phyloP scores from a whole-genome alignment of 208 protist genomes.

The Crithidia brevicula region DNA sequence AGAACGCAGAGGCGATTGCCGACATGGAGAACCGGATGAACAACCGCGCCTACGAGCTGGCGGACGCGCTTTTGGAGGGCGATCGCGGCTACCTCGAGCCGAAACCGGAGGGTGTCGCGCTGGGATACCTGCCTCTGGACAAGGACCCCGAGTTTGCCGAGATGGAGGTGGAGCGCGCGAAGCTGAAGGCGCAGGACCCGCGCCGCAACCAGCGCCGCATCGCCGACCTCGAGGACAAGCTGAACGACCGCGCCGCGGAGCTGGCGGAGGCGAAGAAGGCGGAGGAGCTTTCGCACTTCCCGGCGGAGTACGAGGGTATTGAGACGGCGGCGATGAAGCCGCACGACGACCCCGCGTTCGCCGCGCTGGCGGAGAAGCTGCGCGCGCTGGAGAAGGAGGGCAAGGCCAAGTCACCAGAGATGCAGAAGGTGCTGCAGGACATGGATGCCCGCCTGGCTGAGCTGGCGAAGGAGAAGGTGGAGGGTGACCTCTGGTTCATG shows the following conservation, averaged over 20 bases:
- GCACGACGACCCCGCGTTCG: slow-evolving; percentile 66
- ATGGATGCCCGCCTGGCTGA: slow-evolving; percentile 53
- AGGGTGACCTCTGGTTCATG: slow-evolving; percentile 74
- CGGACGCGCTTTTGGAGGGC: slow-evolving; percentile 58
- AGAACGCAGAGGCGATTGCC: slow-evolving; percentile 39
- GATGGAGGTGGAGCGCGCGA: slow-evolving; percentile 74
- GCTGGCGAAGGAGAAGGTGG: slow-evolving; percentile 63
- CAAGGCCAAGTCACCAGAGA: slow-evolving; percentile 32
- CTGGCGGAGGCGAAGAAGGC: slow-evolving; percentile 66
- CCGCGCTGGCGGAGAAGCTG: slow-evolving; percentile 55
- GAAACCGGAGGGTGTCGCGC: slow-evolving; percentile 60
- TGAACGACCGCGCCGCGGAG: slow-evolving; percentile 67
- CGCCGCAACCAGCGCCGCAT: slow-evolving; percentile 67
- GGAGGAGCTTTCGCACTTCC: slow-evolving; percentile 60
- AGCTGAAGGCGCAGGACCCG: slow-evolving; percentile 71
- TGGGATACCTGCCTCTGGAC: slow-evolving; percentile 69
- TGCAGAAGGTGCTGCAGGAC: slow-evolving; percentile 39
- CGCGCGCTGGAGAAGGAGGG: slow-evolving; percentile 46
- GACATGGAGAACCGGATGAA: slow-evolving; percentile 78
- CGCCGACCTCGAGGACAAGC: slow-evolving; percentile 56
- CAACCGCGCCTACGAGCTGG: slow-evolving; percentile 76
- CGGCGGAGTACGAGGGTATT: slow-evolving; percentile 58
- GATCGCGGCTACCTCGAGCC: slow-evolving; percentile 79
- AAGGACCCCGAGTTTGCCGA: slow-evolving; percentile 63
- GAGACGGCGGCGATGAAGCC: slow-evolving; percentile 55